These are phyloP conservation scores for Lupinus albus DNA, from an alignment of 306 rosid genomes.

Conservation along the genomic window DNA sequence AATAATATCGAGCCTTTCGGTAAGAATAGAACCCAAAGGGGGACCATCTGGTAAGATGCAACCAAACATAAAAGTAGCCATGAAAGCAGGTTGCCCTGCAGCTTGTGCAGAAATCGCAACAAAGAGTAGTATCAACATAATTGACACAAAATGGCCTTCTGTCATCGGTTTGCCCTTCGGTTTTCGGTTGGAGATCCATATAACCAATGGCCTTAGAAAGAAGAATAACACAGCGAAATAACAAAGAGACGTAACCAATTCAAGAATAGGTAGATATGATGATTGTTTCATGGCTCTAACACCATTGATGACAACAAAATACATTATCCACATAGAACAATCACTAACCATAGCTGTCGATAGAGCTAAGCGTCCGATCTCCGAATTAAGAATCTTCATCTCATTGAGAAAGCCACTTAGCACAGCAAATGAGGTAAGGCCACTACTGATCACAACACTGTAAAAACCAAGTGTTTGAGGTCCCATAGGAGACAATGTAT, in stretches of 20 bases:
- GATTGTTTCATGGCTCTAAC: background rate
- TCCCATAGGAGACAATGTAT: background rate
- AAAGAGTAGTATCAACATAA: slow-evolving; percentile 30
- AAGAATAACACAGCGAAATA: slow-evolving; percentile 23
- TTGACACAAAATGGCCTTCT: slow-evolving; percentile 23
- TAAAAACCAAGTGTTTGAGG: background rate
- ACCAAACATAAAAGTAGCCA: slow-evolving; percentile 34
- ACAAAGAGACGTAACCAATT: background rate
- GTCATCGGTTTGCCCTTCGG: slow-evolving; percentile 32
- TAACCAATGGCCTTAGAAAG: slow-evolving; percentile 35
- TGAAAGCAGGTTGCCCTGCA: slow-evolving; percentile 31
- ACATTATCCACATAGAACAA: slow-evolving; percentile 18
- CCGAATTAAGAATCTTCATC: slow-evolving; percentile 45
- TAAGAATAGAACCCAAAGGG: slow-evolving; percentile 39
- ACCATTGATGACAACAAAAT: slow-evolving; percentile 8
- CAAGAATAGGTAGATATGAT: background rate
- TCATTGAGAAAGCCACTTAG: slow-evolving; percentile 21
- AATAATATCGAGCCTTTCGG: slow-evolving; percentile 35
- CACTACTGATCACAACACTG: background rate
- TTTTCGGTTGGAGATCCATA: slow-evolving; percentile 39
- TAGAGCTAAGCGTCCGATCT: slow-evolving; percentile 40
- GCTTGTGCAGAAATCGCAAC: slow-evolving; percentile 8
- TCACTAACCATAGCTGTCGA: slow-evolving; percentile 42
- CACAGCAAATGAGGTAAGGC: slow-evolving; percentile 33
- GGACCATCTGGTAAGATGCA: slow-evolving; percentile 40